Conservation (phyloP, 371 early-diverging fungal genomes). For the Nematocida major region DNA sequence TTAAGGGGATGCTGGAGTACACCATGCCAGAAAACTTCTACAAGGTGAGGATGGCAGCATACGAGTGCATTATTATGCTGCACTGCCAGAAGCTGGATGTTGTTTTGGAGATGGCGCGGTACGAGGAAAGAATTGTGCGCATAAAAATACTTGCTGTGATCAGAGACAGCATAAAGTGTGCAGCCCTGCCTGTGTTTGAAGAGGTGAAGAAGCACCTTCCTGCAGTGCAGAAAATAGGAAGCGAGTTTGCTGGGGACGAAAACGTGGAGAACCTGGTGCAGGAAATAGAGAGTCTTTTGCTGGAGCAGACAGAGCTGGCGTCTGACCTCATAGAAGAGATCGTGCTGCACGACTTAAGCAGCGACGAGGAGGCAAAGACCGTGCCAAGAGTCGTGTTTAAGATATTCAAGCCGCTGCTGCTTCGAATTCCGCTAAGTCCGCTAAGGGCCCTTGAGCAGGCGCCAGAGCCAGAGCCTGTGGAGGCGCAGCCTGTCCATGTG, state of each 20-base stretch:
- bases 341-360: conserved; percentile 35
- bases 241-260: neutral
- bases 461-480: neutral
- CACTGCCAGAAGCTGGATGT: neutral
- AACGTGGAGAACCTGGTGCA: neutral
- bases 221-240: neutral
- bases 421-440: neutral
- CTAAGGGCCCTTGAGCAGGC: neutral
- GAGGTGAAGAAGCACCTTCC: neutral
- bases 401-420: conserved; percentile 26
- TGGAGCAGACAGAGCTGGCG: conserved; percentile 18
- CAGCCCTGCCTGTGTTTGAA: conserved; percentile 4
- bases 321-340: neutral
- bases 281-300: conserved; percentile 18
- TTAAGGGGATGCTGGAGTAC: conserved; percentile 44
- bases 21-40: conserved; percentile 57
- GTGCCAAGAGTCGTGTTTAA: conserved; percentile 2
- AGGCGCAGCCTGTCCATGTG: neutral
- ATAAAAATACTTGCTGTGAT: conserved; percentile 10
- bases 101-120: neutral
- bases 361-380: conserved; percentile 8
- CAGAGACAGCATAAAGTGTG: neutral
- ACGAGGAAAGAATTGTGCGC: conserved; percentile 12
- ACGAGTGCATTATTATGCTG: conserved; percentile 56
- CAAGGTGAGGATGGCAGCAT: conserved; percentile 60